Evolutionary conservation across 2,329 filamentous ascomycete genomes (phyloP).

Genomic region (Leptosphaerulina australis): DNA sequence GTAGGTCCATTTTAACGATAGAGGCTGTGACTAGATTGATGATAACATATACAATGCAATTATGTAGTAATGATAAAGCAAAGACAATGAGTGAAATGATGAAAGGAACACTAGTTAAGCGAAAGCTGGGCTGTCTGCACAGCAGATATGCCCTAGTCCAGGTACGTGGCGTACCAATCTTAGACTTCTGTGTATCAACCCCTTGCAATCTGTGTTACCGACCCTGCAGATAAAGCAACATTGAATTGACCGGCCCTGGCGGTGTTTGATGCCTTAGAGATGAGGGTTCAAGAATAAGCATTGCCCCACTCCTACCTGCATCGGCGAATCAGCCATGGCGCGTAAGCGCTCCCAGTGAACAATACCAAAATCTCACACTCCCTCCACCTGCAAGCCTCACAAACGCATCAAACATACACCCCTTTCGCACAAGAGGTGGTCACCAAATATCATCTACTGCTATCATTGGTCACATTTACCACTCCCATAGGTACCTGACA

Average conservation of each 20-base stretch:
- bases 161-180: background rate
- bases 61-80: background rate
- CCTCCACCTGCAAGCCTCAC: conserved; percentile 1
- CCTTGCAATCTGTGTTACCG: background rate
- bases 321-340: conserved; percentile 5
- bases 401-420: conserved; percentile 7
- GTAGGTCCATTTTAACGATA: too few relatives aligned
- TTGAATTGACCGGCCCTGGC: background rate
- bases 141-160: background rate
- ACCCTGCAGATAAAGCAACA: background rate
- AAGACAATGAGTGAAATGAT: background rate
- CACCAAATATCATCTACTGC: background rate
- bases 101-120: background rate
- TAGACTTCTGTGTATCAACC: background rate
- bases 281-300: background rate
- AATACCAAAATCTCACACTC: conserved; percentile 1
- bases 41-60: too few relatives aligned
- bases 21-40: too few relatives aligned
- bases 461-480: background rate
- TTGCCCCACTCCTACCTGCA: background rate
- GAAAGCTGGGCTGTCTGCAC: background rate
- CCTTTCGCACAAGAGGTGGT: background rate
- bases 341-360: conserved; percentile 5
- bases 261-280: background rate
- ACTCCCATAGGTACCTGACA: background rate